Evolutionary conservation across 2,329 filamentous ascomycete genomes (phyloP), one percentile per base, ranked within the genome.

Genomic region (Trichoderma koningii): DNA sequence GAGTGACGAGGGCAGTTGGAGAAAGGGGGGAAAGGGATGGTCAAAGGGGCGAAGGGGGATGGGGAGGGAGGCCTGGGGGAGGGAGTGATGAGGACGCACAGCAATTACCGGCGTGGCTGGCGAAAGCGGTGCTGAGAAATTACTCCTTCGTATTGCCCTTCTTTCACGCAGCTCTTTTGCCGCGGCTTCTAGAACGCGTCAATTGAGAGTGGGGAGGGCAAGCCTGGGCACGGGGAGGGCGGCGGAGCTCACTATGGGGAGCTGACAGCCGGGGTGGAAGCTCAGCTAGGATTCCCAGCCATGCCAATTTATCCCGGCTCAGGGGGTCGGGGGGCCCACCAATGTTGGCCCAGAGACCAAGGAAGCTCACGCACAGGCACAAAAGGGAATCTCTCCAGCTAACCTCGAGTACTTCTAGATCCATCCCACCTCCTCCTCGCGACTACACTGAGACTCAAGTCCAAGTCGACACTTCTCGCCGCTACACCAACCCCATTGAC

Each of bases 381-480:
- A 72, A 66, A 69, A 70, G 52, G 53, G 42, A 69, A 69, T 66
- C 56, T 63, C 47, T 51, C 56, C 70, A 69, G 68, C 68, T 68
- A 60, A 70, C 66, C 30, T 59, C 52, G 50, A 57, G 28, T 34
- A 64, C 66, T 56, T 66, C 66, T 70, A 76, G 75, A 72, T 73
- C 75, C 71, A 69, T 50, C 26, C 61, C 72, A 74, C 57, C 64
- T 45, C 50, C 64, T 66, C 78, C 71, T 70, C 73, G 73, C 70
- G 73, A 80, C 73, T 87, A 86, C 81, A 80, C 83, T 73, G 85
- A 89, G 77, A 83, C 85, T 77, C 85, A 87, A 76, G 79, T 91
- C 77, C 86, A 91, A 79, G 81, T 88, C 75, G 83, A 90, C 77
- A 73, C 73, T 69, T 55, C 55, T 28, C 63, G 63, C 41, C 63